phyloP scores from a whole-genome alignment of 768 basidiomycete species.

The Pleurotus tuoliensis region DNA sequence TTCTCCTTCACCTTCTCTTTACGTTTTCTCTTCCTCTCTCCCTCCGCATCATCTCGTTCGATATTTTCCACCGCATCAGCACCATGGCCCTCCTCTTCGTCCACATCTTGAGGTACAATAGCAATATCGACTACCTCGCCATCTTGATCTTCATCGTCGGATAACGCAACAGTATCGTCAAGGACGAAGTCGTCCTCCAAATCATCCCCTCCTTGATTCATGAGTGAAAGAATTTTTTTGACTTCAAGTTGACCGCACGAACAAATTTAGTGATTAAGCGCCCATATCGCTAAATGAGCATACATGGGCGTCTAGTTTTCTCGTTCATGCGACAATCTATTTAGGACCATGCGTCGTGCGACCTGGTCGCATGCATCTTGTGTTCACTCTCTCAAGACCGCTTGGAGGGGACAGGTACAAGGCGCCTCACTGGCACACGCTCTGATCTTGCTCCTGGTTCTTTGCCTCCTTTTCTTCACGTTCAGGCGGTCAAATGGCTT shows the following conservation, averaged over 20 bases:
- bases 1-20: constrained; percentile 72
- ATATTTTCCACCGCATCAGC: constrained; percentile 9
- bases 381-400: constrained; percentile 3
- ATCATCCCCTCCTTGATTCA: constrained; percentile 62
- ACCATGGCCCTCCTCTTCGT: constrained; percentile 18
- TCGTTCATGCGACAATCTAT: not conserved
- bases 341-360: not conserved
- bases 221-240: constrained; percentile 3
- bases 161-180: constrained; percentile 60
- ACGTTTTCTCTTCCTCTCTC: constrained; percentile 66
- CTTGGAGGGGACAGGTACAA: not conserved
- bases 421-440: not conserved
- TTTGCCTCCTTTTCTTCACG: not conserved
- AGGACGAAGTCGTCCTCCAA: constrained; percentile 79
- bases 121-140: constrained; percentile 14
- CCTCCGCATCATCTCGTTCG: constrained; percentile 14
- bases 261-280: not conserved
- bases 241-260: not conserved
- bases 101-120: constrained; percentile 9
- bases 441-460: not conserved
- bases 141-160: constrained; percentile 41
- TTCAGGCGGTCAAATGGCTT: not conserved
- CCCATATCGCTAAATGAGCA: not conserved
- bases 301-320: not conserved
- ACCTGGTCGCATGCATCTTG: not conserved